These are phyloP conservation scores for Chaetomidium leptoderma DNA, from an alignment of 495 filamentous ascomycete genomes.

Conservation along the genomic window DNA sequence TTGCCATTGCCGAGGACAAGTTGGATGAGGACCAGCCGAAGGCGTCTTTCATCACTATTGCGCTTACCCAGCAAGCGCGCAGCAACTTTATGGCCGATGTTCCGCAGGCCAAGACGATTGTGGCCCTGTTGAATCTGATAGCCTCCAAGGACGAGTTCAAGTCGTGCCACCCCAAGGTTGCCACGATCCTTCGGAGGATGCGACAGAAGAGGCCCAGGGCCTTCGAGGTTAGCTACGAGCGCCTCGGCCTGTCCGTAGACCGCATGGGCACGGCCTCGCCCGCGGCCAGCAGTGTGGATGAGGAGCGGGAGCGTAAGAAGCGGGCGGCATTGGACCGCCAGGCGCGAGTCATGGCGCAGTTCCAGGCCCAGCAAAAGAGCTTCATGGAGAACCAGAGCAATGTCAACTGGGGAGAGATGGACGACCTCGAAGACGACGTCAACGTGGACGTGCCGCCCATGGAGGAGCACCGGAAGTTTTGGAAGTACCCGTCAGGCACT, in stretches of 20 bases:
- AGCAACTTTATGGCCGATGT: slow-evolving; percentile 50
- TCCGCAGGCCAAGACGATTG: slow-evolving; percentile 59
- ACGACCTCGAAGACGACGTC: slow-evolving; percentile 61
- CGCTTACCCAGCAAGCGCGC: slow-evolving; percentile 57
- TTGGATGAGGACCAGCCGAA: slow-evolving; percentile 50
- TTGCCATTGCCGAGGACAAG: slow-evolving; percentile 78
- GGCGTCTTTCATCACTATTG: slow-evolving; percentile 64
- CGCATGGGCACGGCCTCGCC: slow-evolving; percentile 52
- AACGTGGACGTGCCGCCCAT: slow-evolving; percentile 63
- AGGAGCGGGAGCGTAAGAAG: slow-evolving; percentile 81
- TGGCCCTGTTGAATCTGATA: slow-evolving; percentile 69
- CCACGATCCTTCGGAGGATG: slow-evolving; percentile 79
- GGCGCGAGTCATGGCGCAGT: slow-evolving; percentile 91
- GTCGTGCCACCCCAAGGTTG: slow-evolving; percentile 77
- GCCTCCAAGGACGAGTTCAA: slow-evolving; percentile 69
- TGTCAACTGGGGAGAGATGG: slow-evolving; percentile 77
- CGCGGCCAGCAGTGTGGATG: slow-evolving; percentile 54
- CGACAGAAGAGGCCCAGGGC: slow-evolving; percentile 69
- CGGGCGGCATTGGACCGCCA: slow-evolving; percentile 81
- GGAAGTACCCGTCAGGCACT: slow-evolving; percentile 91
- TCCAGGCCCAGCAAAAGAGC: slow-evolving; percentile 92
- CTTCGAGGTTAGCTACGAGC: slow-evolving; percentile 59
- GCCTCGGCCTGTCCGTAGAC: slow-evolving; percentile 48
- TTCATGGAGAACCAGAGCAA: slow-evolving; percentile 82
- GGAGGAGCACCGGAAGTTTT: slow-evolving; percentile 66